Evolutionary conservation across 2,329 filamentous ascomycete species (phyloP).

Genomic region (Stagonosporopsis tanaceti): DNA sequence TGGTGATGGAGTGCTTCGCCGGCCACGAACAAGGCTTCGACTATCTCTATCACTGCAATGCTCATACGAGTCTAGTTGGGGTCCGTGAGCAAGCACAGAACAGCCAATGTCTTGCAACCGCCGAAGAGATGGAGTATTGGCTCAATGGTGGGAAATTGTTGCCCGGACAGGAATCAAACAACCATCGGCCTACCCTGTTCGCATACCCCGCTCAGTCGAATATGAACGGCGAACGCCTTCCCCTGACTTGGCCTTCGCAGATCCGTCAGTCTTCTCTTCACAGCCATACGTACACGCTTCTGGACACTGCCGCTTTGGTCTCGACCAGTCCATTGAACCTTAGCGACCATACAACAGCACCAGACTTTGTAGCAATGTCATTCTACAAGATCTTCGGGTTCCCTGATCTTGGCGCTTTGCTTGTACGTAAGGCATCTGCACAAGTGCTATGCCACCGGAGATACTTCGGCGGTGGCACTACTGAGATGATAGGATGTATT

Average conservation of each 20-base stretch:
- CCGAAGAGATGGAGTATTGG: constrained; percentile 72
- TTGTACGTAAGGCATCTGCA: constrained; percentile 77
- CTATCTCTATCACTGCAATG: constrained; percentile 82
- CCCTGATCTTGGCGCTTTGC: constrained; percentile 83
- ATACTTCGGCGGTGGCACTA: constrained; percentile 74
- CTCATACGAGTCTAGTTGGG: constrained; percentile 87
- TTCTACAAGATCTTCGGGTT: constrained; percentile 98
- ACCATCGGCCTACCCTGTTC: constrained; percentile 59
- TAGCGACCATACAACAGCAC: constrained; percentile 63
- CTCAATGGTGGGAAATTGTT: constrained; percentile 46
- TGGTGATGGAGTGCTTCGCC: constrained; percentile 79
- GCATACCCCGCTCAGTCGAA: constrained; percentile 92
- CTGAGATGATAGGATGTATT: constrained; percentile 63
- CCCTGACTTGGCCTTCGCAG: constrained; percentile 64
- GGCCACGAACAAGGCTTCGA: constrained; percentile 71
- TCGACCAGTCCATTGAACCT: constrained; percentile 68
- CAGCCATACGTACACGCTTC: constrained; percentile 70
- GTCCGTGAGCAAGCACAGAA: constrained; percentile 71
- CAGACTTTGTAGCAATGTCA: constrained; percentile 85
- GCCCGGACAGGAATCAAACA: constrained; percentile 20
- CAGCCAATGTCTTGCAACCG: constrained; percentile 70
- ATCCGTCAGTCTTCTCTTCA: constrained; percentile 35
- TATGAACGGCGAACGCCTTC: constrained; percentile 81
- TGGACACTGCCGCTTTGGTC: constrained; percentile 73
- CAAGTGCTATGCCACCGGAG: constrained; percentile 60